Evolutionary conservation across 768 basidiomycete species (phyloP).

Genomic region (Cystofilobasidium capitatum): DNA sequence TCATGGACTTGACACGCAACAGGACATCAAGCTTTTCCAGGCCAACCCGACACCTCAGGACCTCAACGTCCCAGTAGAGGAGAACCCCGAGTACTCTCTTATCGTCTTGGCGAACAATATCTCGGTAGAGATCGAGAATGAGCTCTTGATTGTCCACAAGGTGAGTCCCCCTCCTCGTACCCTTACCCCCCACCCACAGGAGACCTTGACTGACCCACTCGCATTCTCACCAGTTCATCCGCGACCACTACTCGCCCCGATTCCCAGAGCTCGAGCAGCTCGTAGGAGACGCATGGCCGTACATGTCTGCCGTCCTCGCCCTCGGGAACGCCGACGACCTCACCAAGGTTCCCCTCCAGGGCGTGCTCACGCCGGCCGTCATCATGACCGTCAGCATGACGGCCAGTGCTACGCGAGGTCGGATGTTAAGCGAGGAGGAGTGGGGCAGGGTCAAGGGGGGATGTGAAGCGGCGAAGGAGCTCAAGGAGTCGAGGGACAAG

Average conservation of each 20-base stretch:
- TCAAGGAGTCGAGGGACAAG: conserved; percentile 84
- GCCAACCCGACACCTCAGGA: conserved; percentile 60
- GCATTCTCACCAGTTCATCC: conserved; percentile 62
- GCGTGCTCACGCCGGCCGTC: conserved; percentile 73
- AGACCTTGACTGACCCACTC: conserved; percentile 4
- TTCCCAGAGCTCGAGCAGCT: conserved; percentile 97
- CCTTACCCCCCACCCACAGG: background rate
- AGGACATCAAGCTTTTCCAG: conserved; percentile 87
- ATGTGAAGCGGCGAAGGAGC: conserved; percentile 74
- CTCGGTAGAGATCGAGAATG: conserved; percentile 96
- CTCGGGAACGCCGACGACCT: conserved; percentile 82
- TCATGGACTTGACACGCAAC: conserved; percentile 1
- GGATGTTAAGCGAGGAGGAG: conserved; percentile 55
- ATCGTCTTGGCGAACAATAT: conserved; percentile 97
- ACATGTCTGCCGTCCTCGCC: conserved; percentile 78
- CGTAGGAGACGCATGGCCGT: conserved; percentile 81
- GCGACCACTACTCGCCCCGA: conserved; percentile 88
- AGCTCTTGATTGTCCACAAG: conserved; percentile 94
- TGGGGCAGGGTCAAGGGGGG: conserved; percentile 78
- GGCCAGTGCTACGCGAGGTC: conserved; percentile 79
- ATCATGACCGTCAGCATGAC: conserved; percentile 95
- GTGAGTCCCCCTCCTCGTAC: conserved; percentile 40
- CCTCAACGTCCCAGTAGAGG: conserved; percentile 57
- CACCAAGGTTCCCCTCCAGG: conserved; percentile 70
- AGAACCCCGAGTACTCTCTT: conserved; percentile 89